Evolutionary conservation across 331 rosid genomes (phyloP).

Genomic region (Rosa hybrid): DNA sequence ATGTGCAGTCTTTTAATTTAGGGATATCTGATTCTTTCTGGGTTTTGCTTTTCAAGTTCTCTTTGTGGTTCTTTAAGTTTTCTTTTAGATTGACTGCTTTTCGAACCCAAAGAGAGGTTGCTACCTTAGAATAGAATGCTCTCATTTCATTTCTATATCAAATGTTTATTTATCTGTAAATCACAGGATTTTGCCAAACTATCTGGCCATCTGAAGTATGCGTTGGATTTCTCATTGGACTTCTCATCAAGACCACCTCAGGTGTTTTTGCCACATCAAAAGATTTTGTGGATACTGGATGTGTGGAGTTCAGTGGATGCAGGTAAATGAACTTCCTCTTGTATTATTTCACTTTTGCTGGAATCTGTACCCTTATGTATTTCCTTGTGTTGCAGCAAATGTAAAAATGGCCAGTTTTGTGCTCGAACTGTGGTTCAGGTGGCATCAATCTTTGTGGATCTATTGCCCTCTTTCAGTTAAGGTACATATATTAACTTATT

Average conservation of each 20-base stretch:
- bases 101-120: not conserved
- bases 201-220: slow-evolving; percentile 42
- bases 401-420: slow-evolving; percentile 57
- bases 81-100: not conserved
- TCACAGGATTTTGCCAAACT: slow-evolving; percentile 43
- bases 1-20: not conserved
- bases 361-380: slow-evolving; percentile 11
- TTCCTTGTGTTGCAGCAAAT: slow-evolving; percentile 40
- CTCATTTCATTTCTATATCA: not conserved
- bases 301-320: slow-evolving; percentile 58
- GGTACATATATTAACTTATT: slow-evolving; percentile 34
- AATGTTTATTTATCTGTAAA: slow-evolving; percentile 14
- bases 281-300: slow-evolving; percentile 62
- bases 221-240: slow-evolving; percentile 62
- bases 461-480: slow-evolving; percentile 47
- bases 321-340: slow-evolving; percentile 46
- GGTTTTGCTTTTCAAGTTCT: not conserved
- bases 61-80: not conserved
- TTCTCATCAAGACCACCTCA: slow-evolving; percentile 90
- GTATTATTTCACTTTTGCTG: not conserved
- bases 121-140: not conserved
- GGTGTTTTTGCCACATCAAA: slow-evolving; percentile 82
- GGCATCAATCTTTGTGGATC: slow-evolving; percentile 91
- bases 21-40: not conserved
- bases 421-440: slow-evolving; percentile 87